Percentiles rank a stretch among this genome's conserved stretches.
These are phyloP conservation scores for Trichomonascaceae sp. DNA, from an alignment of 1,139 yeast genomes.

Conservation along the genomic window DNA sequence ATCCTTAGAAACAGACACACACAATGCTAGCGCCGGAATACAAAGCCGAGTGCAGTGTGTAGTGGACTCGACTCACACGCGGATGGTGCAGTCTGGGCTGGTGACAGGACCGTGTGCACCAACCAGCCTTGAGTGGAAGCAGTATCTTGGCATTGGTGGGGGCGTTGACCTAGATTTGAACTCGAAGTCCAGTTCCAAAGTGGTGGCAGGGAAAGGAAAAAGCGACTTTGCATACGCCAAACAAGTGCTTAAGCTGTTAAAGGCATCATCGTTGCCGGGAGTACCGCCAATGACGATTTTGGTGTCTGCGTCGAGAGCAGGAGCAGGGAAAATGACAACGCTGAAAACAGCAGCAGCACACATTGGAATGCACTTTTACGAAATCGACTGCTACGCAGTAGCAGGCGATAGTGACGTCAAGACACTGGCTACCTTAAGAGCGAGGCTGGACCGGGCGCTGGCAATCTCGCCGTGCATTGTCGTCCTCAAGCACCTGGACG, in stretches of 20 bases:
- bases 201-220: slow-evolving; percentile 5
- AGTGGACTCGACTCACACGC: slow-evolving; percentile 51
- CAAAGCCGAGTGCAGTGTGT: slow-evolving; percentile 33
- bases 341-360: slow-evolving; percentile 42
- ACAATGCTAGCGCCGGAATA: slow-evolving; percentile 23
- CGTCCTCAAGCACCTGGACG: slow-evolving; percentile 61
- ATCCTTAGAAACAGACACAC: slow-evolving; percentile 29
- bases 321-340: slow-evolving; percentile 65
- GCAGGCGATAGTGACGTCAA: slow-evolving; percentile 57
- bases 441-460: slow-evolving; percentile 54
- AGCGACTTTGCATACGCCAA: slow-evolving; percentile 36
- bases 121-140: slow-evolving; percentile 37
- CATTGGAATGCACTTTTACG: slow-evolving; percentile 56
- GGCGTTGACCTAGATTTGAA: slow-evolving; percentile 18
- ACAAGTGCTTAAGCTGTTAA: slow-evolving; percentile 28
- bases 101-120: slow-evolving; percentile 28
- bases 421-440: slow-evolving; percentile 64
- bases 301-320: slow-evolving; percentile 56
- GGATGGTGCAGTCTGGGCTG: slow-evolving; percentile 55
- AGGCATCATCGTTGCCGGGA: slow-evolving; percentile 25
- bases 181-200: neutral
- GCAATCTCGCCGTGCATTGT: slow-evolving; percentile 37
- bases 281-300: slow-evolving; percentile 44
- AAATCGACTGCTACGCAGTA: slow-evolving; percentile 50
- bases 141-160: slow-evolving; percentile 31